phyloP scores from a whole-genome alignment of 192 early-diverging fungal genomes.

The Linnemannia schmuckeri region DNA sequence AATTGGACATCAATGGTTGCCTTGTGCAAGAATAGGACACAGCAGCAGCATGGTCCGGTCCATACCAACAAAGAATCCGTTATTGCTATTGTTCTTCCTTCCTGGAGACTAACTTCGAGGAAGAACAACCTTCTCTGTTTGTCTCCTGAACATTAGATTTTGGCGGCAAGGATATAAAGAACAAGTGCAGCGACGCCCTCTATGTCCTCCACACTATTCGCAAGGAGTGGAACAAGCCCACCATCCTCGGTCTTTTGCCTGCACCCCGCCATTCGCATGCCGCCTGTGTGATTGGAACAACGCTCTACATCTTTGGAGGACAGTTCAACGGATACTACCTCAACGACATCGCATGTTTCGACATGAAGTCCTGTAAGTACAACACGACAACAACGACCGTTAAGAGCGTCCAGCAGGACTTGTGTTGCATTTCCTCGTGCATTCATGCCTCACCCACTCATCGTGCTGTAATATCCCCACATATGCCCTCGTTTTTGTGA shows the following conservation, averaged over 20 bases:
- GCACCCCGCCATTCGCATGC: constrained; percentile 61
- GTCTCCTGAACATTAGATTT: constrained; percentile 29
- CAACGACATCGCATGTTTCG: constrained; percentile 63
- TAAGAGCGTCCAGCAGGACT: too few species aligned
- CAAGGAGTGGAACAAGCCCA: constrained; percentile 52
- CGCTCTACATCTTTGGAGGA: constrained; percentile 70
- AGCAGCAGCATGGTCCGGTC: background rate
- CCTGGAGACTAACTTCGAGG: background rate
- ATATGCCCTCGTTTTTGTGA: background rate
- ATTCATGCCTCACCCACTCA: background rate
- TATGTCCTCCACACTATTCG: constrained; percentile 48
- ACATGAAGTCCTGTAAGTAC: constrained; percentile 62
- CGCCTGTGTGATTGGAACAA: constrained; percentile 59
- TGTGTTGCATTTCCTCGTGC: background rate
- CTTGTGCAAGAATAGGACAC: background rate
- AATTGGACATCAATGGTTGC: background rate
- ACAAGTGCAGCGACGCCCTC: constrained; percentile 50
- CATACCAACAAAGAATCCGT: background rate
- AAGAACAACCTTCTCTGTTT: background rate
- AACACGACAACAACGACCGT: background rate
- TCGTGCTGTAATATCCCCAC: background rate
- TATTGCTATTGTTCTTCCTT: background rate
- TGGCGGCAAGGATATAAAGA: constrained; percentile 51
- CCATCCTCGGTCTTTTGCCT: constrained; percentile 35
- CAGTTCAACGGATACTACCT: constrained; percentile 60